Conservation (phyloP, 192 early-diverging fungal species). For the Thoreauomyces humboldtii region DNA sequence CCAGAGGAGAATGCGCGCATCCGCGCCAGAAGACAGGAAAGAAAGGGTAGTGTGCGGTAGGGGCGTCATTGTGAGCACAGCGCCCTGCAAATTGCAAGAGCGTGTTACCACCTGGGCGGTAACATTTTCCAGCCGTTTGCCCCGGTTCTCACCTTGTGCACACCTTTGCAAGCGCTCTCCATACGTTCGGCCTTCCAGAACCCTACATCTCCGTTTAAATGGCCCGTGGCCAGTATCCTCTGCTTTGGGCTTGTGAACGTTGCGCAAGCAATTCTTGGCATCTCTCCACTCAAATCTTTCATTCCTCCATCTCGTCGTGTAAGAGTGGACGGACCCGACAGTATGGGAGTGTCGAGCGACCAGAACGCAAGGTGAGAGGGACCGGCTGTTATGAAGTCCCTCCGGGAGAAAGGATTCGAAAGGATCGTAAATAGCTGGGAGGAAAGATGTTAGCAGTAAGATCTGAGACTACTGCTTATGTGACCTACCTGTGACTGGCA, state of each 20-base stretch:
- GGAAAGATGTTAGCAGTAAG: not conserved
- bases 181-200: slow-evolving; percentile 24
- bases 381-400: slow-evolving; percentile 22
- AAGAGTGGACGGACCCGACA: not conserved
- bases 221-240: slow-evolving; percentile 16
- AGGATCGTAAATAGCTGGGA: slow-evolving; percentile 16
- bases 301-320: not conserved
- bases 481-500: slow-evolving; percentile 8
- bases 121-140: not conserved
- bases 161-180: not conserved
- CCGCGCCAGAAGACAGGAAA: slow-evolving; percentile 26
- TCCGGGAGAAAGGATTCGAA: slow-evolving; percentile 19
- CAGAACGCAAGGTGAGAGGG: slow-evolving; percentile 14
- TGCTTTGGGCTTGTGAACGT: slow-evolving; percentile 7
- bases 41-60: slow-evolving; percentile 6
- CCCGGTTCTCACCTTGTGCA: slow-evolving; percentile 21
- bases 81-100: slow-evolving; percentile 10
- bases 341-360: slow-evolving; percentile 17
- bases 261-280: slow-evolving; percentile 9
- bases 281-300: slow-evolving; percentile 7
- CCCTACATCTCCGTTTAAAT: slow-evolving; percentile 17
- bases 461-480: too few species aligned
- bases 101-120: not conserved
- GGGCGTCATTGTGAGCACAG: slow-evolving; percentile 15
- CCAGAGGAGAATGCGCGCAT: slow-evolving; percentile 25